phyloP scores from a whole-genome alignment of 768 basidiomycete genomes.

The Clavulina sp. region DNA sequence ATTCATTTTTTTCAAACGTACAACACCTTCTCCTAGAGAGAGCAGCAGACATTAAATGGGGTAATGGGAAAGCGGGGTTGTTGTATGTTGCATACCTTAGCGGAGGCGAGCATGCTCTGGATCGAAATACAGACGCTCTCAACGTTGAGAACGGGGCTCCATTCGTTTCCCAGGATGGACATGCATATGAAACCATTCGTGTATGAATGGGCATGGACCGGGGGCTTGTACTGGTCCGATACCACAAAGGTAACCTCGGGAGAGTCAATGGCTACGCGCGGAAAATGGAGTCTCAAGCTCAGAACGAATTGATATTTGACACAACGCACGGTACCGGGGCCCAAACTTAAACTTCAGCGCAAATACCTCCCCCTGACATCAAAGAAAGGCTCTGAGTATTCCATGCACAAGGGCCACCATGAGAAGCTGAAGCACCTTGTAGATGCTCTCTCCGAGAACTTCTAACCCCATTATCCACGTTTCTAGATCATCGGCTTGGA shows the following conservation, averaged over 20 bases:
- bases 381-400: not conserved
- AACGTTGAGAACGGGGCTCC: conserved; percentile 69
- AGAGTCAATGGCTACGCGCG: conserved; percentile 66
- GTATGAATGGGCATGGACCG: conserved; percentile 72
- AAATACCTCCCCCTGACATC: conserved; percentile 51
- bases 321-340: conserved; percentile 11
- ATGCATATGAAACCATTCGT: conserved; percentile 86
- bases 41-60: not conserved
- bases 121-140: conserved; percentile 71
- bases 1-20: no score
- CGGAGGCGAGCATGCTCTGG: conserved; percentile 85
- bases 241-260: conserved; percentile 79
- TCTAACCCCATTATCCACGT: conserved; percentile 67
- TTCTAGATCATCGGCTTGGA: conserved; percentile 59
- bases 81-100: conserved; percentile 57
- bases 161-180: conserved; percentile 75
- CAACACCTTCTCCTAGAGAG: conserved; percentile 41
- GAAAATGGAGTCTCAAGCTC: not conserved
- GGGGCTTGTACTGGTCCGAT: conserved; percentile 42
- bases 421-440: conserved; percentile 30
- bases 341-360: conserved; percentile 73
- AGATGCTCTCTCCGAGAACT: conserved; percentile 70
- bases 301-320: not conserved
- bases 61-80: not conserved
- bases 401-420: not conserved